Conservation (phyloP, 192 early-diverging fungal genomes). For the Rhizophagus sp. region DNA sequence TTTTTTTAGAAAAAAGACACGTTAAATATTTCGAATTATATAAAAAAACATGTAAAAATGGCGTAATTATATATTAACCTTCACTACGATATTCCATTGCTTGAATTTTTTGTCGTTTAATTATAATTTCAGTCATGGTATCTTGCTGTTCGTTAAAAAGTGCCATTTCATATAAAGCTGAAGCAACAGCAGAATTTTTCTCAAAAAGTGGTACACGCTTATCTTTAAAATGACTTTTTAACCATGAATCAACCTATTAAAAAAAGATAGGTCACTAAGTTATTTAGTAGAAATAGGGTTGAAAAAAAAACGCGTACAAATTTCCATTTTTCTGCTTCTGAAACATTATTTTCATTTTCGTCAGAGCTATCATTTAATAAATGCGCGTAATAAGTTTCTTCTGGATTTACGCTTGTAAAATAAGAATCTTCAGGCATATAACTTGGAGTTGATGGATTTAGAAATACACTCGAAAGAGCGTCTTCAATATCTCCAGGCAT, state of each 20-base stretch:
- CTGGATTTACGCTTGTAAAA: too few species aligned
- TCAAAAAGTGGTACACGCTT: slow-evolving; percentile 7
- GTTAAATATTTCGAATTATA: background rate
- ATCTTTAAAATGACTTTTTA: slow-evolving; percentile 15
- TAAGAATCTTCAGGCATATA: too few species aligned
- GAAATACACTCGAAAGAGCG: too few species aligned
- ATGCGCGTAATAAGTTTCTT: background rate
- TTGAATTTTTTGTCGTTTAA: slow-evolving; percentile 1
- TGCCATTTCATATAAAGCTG: slow-evolving; percentile 16
- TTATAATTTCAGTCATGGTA: slow-evolving; percentile 1
- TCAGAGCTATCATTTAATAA: background rate
- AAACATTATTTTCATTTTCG: background rate
- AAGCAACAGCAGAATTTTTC: slow-evolving; percentile 3
- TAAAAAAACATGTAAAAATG: background rate
- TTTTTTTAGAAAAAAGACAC: background rate
- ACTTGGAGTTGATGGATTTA: too few species aligned
- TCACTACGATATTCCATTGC: slow-evolving; percentile 15
- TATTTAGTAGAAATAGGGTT: background rate
- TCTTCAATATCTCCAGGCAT: too few species aligned
- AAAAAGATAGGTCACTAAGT: background rate
- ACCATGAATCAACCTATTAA: slow-evolving; percentile 18
- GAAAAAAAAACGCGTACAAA: background rate
- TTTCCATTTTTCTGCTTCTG: background rate
- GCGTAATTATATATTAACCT: background rate
- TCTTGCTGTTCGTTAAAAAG: slow-evolving; percentile 25